A percentile compares a stretch with the other conserved stretches of the same genome.
These are phyloP conservation scores for Coemansia nantahalensis DNA, from an alignment of 192 early-diverging fungal genomes.

Conservation along the genomic window DNA sequence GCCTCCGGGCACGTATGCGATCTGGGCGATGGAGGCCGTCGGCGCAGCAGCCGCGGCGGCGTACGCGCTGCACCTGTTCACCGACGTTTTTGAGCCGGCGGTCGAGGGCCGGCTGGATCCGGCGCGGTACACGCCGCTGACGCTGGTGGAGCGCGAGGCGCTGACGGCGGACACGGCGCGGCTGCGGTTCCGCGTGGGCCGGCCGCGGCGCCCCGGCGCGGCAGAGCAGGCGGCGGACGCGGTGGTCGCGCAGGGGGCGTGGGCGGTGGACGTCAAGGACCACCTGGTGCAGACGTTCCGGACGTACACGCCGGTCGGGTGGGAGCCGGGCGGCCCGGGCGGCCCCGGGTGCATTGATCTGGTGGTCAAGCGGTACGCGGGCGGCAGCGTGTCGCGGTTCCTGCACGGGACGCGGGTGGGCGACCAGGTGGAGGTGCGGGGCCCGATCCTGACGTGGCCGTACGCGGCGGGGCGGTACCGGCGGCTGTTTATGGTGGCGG, in stretches of 20 bases:
- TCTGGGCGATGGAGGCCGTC: constrained; percentile 48
- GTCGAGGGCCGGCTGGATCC: constrained; percentile 37
- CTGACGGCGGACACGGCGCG: constrained; percentile 55
- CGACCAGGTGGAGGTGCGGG: constrained; percentile 63
- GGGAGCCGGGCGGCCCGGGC: constrained; percentile 4
- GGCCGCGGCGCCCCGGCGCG: not conserved
- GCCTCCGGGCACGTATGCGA: constrained; percentile 41
- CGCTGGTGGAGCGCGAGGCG: constrained; percentile 40
- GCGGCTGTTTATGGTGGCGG: constrained; percentile 56
- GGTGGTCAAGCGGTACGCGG: constrained; percentile 63
- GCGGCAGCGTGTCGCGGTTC: constrained; percentile 65
- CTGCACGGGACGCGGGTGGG: constrained; percentile 55
- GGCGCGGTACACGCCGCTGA: constrained; percentile 55
- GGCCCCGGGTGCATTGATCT: constrained; percentile 57
- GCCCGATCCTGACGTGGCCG: constrained; percentile 59
- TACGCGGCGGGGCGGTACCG: constrained; percentile 13
- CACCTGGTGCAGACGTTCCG: constrained; percentile 67
- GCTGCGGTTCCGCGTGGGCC: constrained; percentile 58
- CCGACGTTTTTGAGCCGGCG: constrained; percentile 35
- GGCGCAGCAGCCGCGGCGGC: constrained; percentile 27
- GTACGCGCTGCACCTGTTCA: constrained; percentile 39
- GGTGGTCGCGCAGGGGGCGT: constrained; percentile 42
- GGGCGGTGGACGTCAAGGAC: constrained; percentile 67
- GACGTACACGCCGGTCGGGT: constrained; percentile 63
- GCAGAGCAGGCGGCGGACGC: constrained; percentile 21